Evolutionary conservation across 805 yeast species (phyloP).

Genomic region (Candida awuae): DNA sequence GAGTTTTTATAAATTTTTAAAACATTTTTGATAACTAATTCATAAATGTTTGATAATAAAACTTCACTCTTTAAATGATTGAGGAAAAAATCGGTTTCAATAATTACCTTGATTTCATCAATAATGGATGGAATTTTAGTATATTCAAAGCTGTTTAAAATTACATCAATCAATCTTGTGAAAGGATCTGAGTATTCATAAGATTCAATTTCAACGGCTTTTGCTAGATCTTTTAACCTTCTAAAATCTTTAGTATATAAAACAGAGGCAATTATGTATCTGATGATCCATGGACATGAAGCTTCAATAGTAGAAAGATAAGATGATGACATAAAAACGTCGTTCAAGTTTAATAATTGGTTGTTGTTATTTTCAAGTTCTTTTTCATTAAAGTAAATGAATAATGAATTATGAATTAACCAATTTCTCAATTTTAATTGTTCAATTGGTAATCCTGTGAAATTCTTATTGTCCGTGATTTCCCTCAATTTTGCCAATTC

Average conservation of each 20-base stretch:
- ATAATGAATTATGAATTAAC: slow-evolving; percentile 63
- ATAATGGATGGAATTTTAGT: slow-evolving; percentile 43
- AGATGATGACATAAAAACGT: slow-evolving; percentile 50
- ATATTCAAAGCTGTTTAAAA: slow-evolving; percentile 54
- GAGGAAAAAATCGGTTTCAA: slow-evolving; percentile 52
- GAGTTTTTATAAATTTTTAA: slow-evolving; percentile 22
- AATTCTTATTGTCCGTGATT: slow-evolving; percentile 47
- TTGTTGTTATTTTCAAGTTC: not conserved
- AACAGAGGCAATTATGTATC: slow-evolving; percentile 60
- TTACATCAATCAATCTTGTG: slow-evolving; percentile 45
- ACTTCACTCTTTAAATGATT: slow-evolving; percentile 31
- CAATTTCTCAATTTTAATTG: slow-evolving; percentile 60
- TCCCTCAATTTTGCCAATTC: slow-evolving; percentile 51
- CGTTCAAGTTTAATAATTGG: slow-evolving; percentile 44
- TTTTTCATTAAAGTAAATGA: slow-evolving; percentile 40
- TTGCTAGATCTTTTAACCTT: slow-evolving; percentile 49
- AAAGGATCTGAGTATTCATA: slow-evolving; percentile 63
- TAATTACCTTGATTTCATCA: slow-evolving; percentile 37
- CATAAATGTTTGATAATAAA: slow-evolving; percentile 19
- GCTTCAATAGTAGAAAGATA: slow-evolving; percentile 63
- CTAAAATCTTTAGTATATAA: slow-evolving; percentile 34
- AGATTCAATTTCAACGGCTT: slow-evolving; percentile 51
- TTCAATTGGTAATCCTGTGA: slow-evolving; percentile 41
- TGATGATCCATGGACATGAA: slow-evolving; percentile 61
- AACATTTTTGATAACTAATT: slow-evolving; percentile 19